Percentiles rank a stretch among this genome's conserved stretches.
phyloP scores from a whole-genome alignment of 2,329 filamentous ascomycete species.

The Trichoderma oligosporum region DNA sequence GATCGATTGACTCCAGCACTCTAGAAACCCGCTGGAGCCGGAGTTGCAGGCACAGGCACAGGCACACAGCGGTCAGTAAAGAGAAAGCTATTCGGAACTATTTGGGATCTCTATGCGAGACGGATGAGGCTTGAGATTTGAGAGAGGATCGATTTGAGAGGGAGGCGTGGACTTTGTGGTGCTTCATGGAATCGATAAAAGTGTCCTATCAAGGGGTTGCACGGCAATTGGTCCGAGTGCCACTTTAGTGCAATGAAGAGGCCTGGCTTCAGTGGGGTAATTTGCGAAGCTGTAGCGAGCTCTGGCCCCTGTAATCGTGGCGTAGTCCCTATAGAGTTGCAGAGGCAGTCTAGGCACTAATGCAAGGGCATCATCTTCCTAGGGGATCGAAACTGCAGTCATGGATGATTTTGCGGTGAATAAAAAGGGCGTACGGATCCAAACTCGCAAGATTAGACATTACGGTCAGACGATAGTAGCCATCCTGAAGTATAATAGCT shows the following conservation, averaged over 20 bases:
- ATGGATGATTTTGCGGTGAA: too few relatives aligned
- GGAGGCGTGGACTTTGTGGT: background rate
- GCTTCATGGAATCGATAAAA: background rate
- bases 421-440: too few relatives aligned
- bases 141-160: background rate
- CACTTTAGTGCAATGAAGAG: background rate
- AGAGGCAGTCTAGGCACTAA: conserved; percentile 5
- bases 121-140: background rate
- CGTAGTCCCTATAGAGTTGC: background rate
- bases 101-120: background rate
- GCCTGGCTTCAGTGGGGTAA: conserved; percentile 7
- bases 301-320: background rate
- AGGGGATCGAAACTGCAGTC: background rate
- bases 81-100: background rate
- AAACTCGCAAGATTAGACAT: too few relatives aligned
- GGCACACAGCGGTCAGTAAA: background rate
- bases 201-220: background rate
- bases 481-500: too few relatives aligned
- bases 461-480: background rate
- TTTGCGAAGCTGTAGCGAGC: background rate
- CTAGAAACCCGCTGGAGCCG: background rate
- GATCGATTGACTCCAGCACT: background rate
- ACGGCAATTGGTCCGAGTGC: conserved; percentile 10
- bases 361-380: background rate
- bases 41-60: background rate